Evolutionary conservation across 1,139 yeast species (phyloP).

Genomic region (Pichia sp.): DNA sequence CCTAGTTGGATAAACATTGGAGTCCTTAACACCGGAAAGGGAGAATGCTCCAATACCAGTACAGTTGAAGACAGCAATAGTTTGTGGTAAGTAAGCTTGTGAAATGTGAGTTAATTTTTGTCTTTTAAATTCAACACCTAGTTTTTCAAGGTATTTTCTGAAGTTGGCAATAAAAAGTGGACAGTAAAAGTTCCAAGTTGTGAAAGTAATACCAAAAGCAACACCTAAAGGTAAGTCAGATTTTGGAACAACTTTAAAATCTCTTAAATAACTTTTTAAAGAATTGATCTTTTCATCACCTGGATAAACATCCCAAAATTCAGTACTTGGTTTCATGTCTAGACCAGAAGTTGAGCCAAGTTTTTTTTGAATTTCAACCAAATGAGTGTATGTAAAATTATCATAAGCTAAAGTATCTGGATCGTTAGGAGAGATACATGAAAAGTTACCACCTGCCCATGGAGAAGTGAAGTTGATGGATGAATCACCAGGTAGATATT

Average conservation of each 20-base stretch:
- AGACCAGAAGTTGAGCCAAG: constrained; percentile 51
- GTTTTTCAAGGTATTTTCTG: constrained; percentile 35
- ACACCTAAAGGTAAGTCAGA: constrained; percentile 42
- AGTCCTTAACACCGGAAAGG: constrained; percentile 54
- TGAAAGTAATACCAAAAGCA: constrained; percentile 47
- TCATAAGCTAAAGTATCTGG: constrained; percentile 47
- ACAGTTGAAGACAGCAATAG: constrained; percentile 57
- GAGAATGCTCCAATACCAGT: constrained; percentile 60
- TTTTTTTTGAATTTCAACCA: constrained; percentile 36
- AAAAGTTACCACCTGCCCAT: constrained; percentile 73
- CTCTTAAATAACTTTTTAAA: constrained; percentile 40
- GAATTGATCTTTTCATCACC: constrained; percentile 39
- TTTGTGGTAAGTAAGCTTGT: constrained; percentile 42
- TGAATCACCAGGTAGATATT: constrained; percentile 67
- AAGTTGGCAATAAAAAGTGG: constrained; percentile 50
- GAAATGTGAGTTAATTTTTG: constrained; percentile 44
- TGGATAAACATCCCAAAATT: constrained; percentile 48
- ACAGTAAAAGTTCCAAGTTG: constrained; percentile 63
- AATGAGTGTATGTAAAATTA: constrained; percentile 46
- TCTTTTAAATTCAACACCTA: constrained; percentile 47
- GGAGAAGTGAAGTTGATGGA: constrained; percentile 69
- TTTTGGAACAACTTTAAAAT: constrained; percentile 33
- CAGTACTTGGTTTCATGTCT: constrained; percentile 48
- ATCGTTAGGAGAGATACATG: constrained; percentile 58
- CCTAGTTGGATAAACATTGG: constrained; percentile 51